Evolutionary conservation across 345 rosid species (phyloP).

Genomic region (Populus simonii): DNA sequence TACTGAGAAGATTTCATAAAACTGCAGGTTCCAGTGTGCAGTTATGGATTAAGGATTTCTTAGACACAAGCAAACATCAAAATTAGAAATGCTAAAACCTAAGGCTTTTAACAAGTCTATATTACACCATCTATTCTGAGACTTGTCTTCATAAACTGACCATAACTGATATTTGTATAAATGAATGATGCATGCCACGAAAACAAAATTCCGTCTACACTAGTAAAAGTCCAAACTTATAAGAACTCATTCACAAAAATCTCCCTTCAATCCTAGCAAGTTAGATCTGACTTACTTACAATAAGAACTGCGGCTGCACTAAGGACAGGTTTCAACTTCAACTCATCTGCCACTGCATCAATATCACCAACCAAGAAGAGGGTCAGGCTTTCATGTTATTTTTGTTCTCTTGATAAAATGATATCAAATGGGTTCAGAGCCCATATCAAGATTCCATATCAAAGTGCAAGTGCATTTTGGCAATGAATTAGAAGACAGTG

Average conservation of each 20-base stretch:
- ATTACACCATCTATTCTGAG: neutral
- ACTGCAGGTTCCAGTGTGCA: neutral
- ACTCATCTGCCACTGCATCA: constrained; percentile 68
- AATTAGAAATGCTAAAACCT: neutral
- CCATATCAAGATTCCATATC: neutral
- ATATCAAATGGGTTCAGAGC: constrained; percentile 1
- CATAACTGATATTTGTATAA: neutral
- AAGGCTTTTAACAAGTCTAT: neutral
- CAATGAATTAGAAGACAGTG: neutral
- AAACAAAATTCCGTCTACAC: neutral
- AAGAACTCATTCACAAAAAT: constrained; percentile 1
- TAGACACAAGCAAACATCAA: neutral
- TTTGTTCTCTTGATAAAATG: neutral
- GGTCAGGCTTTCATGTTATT: constrained; percentile 9
- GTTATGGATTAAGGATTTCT: neutral
- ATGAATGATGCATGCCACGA: neutral
- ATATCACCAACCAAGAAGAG: constrained; percentile 20
- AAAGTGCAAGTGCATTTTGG: neutral
- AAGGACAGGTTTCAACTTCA: constrained; percentile 17
- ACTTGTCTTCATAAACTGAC: neutral
- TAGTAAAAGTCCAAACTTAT: neutral
- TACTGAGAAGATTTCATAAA: neutral
- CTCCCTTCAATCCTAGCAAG: neutral
- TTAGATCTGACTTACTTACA: constrained; percentile 18
- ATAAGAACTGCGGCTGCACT: constrained; percentile 11